Evolutionary conservation across 1,284 basidiomycete species (phyloP), one percentile per base, ranked within the genome.

Genomic region (Sphaerobolus stellatus): DNA sequence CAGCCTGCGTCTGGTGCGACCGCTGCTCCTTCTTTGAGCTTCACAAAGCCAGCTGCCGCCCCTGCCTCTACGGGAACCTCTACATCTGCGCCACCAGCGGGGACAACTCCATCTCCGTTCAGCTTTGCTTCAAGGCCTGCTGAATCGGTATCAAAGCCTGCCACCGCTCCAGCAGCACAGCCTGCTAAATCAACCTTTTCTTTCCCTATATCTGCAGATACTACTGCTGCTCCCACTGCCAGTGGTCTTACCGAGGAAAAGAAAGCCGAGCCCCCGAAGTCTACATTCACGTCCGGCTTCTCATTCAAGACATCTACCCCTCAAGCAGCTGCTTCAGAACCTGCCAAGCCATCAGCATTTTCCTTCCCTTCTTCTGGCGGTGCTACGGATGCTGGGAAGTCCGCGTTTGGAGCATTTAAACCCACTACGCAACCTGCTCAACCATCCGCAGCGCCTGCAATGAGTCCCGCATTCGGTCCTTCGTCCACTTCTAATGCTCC

Each of bases 1-100:
- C 64, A 63, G 31, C 25, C 65, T 11, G 53, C 63, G 13, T 43
- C 58, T 40, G 52, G 69, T 34, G 62, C 70, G 33, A 61, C 61
- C 25, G 34, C 31, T 43, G 38, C 33, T 28, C 11, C 59, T 52
- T 52, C 62, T 16, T 51, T 57, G 16, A 45, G 62, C 27, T 60
- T 66, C 33, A 60, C 65, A 11, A 62, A 62, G 43, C 56, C 63
- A 36, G 57, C 68, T 48, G 43, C 60, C 18, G 33, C 60, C 27
- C 16, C 54, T 24, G n/a, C 48, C 7, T 31, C 59, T 2, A 31
- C 56, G 5, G 34, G 58, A 47, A 27, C 56, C 8, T 34, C 51
- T 33, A 38, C 53, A 5, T 34, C 56, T 8, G 48, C 36, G 18
- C 58, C 56, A 25, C 43, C 57, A 47, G 16, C 41, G 13, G 22